Percentiles rank a stretch among this genome's conserved stretches.
phyloP scores from a whole-genome alignment of 352 stramenopile genomes.

The Nothophytophthora sp. region DNA sequence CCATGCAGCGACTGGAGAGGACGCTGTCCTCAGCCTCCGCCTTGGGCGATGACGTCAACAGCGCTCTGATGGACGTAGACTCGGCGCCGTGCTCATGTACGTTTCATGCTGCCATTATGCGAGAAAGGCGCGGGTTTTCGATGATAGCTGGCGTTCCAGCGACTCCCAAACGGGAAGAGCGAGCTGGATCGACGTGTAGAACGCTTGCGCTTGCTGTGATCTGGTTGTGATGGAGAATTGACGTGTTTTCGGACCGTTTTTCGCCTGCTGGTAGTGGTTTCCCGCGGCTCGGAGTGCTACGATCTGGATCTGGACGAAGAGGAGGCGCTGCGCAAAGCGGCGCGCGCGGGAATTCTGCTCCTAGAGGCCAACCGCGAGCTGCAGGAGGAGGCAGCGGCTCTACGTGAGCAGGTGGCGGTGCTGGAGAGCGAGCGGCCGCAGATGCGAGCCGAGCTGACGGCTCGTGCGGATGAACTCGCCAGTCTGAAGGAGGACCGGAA shows the following conservation, averaged over 20 bases:
- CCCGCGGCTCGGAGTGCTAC: constrained; percentile 32
- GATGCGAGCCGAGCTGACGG: constrained; percentile 40
- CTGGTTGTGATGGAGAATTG: no score
- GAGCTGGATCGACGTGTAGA: no score
- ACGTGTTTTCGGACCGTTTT: no score
- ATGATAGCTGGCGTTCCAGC: no score
- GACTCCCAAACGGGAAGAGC: no score
- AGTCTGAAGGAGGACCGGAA: constrained; percentile 47
- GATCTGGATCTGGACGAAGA: constrained; percentile 53
- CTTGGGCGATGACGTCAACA: constrained; percentile 26
- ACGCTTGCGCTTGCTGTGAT: no score
- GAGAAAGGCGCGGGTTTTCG: no score
- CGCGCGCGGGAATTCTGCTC: constrained; percentile 67
- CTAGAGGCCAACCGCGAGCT: constrained; percentile 78
- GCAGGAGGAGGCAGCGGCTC: constrained; percentile 51
- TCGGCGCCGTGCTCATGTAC: constrained; percentile 21
- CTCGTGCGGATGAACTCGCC: constrained; percentile 39
- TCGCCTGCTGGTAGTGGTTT: no score
- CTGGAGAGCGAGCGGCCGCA: constrained; percentile 53
- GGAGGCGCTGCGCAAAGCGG: constrained; percentile 64
- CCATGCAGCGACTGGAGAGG: constrained; percentile 25
- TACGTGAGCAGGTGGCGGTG: constrained; percentile 58
- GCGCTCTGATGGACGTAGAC: no score
- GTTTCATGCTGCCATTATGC: no score
- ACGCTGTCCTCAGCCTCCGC: constrained; percentile 16